Conservation (phyloP, 2,329 filamentous ascomycete species). For the Ilyonectria sp. region DNA sequence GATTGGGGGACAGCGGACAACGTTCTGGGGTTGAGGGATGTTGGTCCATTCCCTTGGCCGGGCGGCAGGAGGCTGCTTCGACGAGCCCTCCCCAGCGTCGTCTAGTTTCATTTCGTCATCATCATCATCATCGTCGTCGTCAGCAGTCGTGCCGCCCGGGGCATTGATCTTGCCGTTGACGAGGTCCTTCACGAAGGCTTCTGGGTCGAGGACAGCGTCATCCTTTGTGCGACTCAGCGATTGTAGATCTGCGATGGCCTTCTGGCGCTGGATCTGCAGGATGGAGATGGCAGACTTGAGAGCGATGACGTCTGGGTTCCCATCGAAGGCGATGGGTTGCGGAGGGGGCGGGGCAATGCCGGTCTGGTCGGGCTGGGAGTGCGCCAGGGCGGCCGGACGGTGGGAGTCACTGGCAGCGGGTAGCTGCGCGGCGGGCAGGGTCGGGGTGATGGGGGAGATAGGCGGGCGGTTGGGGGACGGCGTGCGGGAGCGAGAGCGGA, state of each 20-base stretch:
- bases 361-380: constrained; percentile 60
- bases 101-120: constrained; percentile 49
- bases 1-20: constrained; percentile 89
- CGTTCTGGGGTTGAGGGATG: constrained; percentile 83
- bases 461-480: constrained; percentile 65
- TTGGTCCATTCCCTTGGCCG: constrained; percentile 66
- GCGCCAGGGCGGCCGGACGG: constrained; percentile 60
- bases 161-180: constrained; percentile 70
- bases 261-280: constrained; percentile 87
- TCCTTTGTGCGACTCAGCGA: constrained; percentile 78
- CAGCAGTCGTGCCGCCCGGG: constrained; percentile 42
- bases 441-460: constrained; percentile 70
- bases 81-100: constrained; percentile 41
- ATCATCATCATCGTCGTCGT: constrained; percentile 50
- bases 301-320: constrained; percentile 89
- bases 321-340: constrained; percentile 70
- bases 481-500: constrained; percentile 54
- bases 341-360: constrained; percentile 64
- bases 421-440: constrained; percentile 57
- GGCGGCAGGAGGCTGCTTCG: constrained; percentile 40
- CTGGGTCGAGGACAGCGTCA: constrained; percentile 79
- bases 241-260: constrained; percentile 82
- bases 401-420: constrained; percentile 36
- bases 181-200: constrained; percentile 80
- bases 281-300: constrained; percentile 88